A percentile compares a stretch with the other conserved stretches of the same genome.
Conservation (phyloP, 2,329 filamentous ascomycete species). For the Phaeosphaeria sp. region DNA sequence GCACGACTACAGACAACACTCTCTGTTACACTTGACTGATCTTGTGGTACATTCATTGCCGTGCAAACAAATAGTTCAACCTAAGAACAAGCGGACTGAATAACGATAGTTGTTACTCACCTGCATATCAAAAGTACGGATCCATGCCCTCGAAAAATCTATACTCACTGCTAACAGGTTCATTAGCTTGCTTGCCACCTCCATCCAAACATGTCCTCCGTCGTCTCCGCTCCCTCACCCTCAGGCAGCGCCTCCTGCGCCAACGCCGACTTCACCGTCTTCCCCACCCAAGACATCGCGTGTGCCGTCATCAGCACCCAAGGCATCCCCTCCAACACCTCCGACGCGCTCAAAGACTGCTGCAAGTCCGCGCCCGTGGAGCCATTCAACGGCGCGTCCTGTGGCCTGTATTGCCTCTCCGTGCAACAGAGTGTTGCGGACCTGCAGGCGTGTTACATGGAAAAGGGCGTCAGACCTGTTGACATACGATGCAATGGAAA, state of each 20-base stretch:
- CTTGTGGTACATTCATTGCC: neutral
- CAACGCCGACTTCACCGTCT: conserved; percentile 28
- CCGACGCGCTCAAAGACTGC: conserved; percentile 32
- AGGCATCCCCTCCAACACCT: conserved; percentile 33
- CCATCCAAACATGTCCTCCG: conserved; percentile 23
- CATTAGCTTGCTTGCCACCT: neutral
- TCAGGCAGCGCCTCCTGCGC: conserved; percentile 35
- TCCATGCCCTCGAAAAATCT: neutral
- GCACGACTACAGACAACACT: neutral
- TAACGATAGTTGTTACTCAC: too few relatives aligned
- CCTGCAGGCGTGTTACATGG: conserved; percentile 36
- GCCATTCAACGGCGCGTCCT: conserved; percentile 30
- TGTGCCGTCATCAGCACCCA: conserved; percentile 36
- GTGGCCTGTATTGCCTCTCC: conserved; percentile 40
- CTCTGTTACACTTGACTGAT: neutral
- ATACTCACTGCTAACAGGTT: neutral
- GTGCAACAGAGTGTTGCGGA: conserved; percentile 34
- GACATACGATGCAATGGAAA: conserved; percentile 36
- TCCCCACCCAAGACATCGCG: conserved; percentile 35
- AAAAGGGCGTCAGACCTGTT: conserved; percentile 26
- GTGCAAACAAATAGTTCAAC: neutral
- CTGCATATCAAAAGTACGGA: neutral
- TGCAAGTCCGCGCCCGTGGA: conserved; percentile 42
- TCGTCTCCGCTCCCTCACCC: conserved; percentile 22
- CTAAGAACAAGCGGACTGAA: neutral